phyloP scores from a whole-genome alignment of 2,329 filamentous ascomycete species.

The Apiospora aurea region DNA sequence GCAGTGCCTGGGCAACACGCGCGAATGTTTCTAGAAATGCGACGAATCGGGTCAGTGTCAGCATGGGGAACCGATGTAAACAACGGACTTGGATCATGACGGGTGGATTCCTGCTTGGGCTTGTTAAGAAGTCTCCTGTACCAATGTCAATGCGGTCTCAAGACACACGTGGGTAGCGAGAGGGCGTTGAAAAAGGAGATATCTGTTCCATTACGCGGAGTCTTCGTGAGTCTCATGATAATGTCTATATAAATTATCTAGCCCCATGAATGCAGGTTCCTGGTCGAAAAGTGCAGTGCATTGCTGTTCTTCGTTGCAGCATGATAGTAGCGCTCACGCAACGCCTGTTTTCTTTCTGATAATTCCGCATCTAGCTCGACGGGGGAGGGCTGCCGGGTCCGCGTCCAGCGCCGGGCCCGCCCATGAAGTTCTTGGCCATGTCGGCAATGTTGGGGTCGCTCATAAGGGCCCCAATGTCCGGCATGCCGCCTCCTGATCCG shows the following conservation, averaged over 20 bases:
- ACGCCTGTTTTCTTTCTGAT: background rate
- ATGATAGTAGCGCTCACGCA: background rate
- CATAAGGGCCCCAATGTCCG: conserved; percentile 86
- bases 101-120: background rate
- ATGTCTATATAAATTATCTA: conserved; percentile 9
- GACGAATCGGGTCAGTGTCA: background rate
- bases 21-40: background rate
- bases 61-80: background rate
- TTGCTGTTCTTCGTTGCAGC: background rate
- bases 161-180: background rate
- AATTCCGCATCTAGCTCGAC: background rate
- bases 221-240: conserved; percentile 11
- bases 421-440: conserved; percentile 63
- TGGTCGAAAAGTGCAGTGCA: background rate
- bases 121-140: background rate
- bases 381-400: conserved; percentile 22
- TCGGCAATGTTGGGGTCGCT: conserved; percentile 90
- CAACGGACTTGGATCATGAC: background rate
- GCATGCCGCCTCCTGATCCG: conserved; percentile 79
- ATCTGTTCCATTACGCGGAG: background rate
- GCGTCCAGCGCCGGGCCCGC: conserved; percentile 32
- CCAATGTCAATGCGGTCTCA: conserved; percentile 7
- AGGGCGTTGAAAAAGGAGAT: background rate
- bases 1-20: conserved; percentile 21
- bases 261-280: background rate